These are phyloP conservation scores for Lathyrus tuberosus DNA, from an alignment of 306 rosid genomes.

Conservation along the genomic window DNA sequence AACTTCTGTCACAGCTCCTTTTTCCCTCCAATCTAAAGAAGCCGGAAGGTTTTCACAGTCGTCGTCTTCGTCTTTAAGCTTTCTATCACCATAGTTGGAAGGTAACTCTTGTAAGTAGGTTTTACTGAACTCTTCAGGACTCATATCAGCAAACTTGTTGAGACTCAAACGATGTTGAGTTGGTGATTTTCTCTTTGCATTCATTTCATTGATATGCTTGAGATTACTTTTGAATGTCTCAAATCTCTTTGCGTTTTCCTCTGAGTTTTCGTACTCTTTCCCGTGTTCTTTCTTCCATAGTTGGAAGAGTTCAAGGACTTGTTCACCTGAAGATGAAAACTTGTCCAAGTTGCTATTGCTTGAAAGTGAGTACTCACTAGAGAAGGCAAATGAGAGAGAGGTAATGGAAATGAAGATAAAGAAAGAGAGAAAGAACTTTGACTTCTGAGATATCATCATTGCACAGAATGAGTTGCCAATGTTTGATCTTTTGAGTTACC, in stretches of 20 bases:
- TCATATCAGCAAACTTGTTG: slow-evolving; percentile 66
- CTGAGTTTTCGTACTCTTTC: slow-evolving; percentile 49
- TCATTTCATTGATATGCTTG: slow-evolving; percentile 52
- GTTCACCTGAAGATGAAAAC: slow-evolving; percentile 46
- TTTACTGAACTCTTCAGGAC: slow-evolving; percentile 57
- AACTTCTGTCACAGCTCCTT: slow-evolving; percentile 58
- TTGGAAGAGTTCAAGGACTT: slow-evolving; percentile 49
- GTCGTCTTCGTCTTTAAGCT: slow-evolving; percentile 2
- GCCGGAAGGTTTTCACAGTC: slow-evolving; percentile 52
- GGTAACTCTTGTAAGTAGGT: slow-evolving; percentile 41
- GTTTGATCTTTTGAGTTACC: neutral
- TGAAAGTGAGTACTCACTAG: slow-evolving; percentile 20
- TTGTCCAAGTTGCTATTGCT: slow-evolving; percentile 3
- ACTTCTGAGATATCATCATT: slow-evolving; percentile 45
- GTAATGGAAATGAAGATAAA: slow-evolving; percentile 6
- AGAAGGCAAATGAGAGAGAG: slow-evolving; percentile 43
- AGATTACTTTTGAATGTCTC: slow-evolving; percentile 59
- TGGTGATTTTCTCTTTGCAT: slow-evolving; percentile 42
- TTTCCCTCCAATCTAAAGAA: slow-evolving; percentile 63
- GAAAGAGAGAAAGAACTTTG: slow-evolving; percentile 32
- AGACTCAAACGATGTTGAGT: slow-evolving; percentile 48
- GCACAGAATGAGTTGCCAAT: slow-evolving; percentile 6
- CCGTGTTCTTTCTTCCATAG: slow-evolving; percentile 57
- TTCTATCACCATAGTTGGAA: neutral
- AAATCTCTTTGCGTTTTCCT: slow-evolving; percentile 44